Conservation (phyloP, 208 protist species). For the Tetramitus jugosus region DNA sequence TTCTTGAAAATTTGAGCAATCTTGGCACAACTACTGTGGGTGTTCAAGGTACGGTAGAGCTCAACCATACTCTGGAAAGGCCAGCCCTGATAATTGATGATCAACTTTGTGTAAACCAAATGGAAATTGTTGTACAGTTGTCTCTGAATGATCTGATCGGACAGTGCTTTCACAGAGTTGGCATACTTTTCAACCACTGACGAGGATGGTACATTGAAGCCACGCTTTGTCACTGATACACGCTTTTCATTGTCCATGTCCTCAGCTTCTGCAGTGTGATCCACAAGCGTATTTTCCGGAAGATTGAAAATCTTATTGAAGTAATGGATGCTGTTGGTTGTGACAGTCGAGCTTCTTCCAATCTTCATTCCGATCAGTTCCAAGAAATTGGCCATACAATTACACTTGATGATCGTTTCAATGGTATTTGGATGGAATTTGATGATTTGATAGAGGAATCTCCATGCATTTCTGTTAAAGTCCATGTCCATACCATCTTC, state of each 20-base stretch:
- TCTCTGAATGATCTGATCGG: background rate
- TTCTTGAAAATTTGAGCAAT: background rate
- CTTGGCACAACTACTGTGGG: background rate
- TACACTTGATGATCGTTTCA: background rate
- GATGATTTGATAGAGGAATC: conserved; percentile 9
- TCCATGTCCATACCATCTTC: conserved; percentile 5
- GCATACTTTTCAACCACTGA: background rate
- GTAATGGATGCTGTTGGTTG: background rate
- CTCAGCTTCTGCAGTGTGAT: background rate
- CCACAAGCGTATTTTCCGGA: background rate
- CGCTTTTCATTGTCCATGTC: background rate
- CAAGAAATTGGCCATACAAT: background rate
- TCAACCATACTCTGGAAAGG: background rate
- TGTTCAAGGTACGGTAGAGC: background rate
- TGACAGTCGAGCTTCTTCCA: background rate
- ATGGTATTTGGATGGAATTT: background rate
- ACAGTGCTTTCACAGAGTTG: background rate
- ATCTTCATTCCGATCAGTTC: background rate
- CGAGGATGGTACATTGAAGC: background rate
- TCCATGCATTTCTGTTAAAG: conserved; percentile 21
- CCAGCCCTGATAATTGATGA: background rate
- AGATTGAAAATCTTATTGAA: conserved; percentile 17
- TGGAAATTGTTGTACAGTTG: background rate
- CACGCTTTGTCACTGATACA: background rate
- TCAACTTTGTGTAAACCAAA: background rate